A percentile compares a stretch with the other conserved stretches of the same genome.
Evolutionary conservation across 2,329 filamentous ascomycete genomes (phyloP).

Genomic region (Diaporthe helianthi): DNA sequence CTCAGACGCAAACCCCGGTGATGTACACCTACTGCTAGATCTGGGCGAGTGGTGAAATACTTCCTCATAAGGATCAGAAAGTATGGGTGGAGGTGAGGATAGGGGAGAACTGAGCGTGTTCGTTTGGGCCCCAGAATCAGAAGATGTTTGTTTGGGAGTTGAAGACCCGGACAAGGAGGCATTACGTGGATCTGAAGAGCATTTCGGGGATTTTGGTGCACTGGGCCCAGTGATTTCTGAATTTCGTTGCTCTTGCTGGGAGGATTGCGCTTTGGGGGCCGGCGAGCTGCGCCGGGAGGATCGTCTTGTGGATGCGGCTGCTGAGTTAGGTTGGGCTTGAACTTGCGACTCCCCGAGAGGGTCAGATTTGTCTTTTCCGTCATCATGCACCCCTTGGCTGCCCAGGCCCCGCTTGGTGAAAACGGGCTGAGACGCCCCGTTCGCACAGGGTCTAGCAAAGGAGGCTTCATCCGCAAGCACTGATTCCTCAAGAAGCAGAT

Average conservation of each 20-base stretch:
- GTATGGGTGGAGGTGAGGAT: constrained; percentile 61
- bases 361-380: background rate
- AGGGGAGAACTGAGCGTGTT: constrained; percentile 55
- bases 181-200: constrained; percentile 10
- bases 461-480: constrained; percentile 10
- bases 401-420: background rate
- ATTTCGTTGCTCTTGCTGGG: background rate
- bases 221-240: background rate
- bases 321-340: background rate
- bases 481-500: constrained; percentile 25
- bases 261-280: background rate
- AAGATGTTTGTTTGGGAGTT: constrained; percentile 38
- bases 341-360: background rate
- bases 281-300: constrained; percentile 3
- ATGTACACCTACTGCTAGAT: constrained; percentile 49
- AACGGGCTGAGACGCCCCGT: background rate
- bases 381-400: background rate
- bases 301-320: background rate
- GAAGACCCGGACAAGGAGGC: constrained; percentile 37
- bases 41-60: constrained; percentile 43
- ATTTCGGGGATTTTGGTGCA: background rate
- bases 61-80: constrained; percentile 59
- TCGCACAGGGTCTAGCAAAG: background rate
- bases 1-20: constrained; percentile 53
- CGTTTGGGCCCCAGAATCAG: constrained; percentile 35